phyloP scores from a whole-genome alignment of 192 early-diverging fungal species.

The Pilaira anomala region DNA sequence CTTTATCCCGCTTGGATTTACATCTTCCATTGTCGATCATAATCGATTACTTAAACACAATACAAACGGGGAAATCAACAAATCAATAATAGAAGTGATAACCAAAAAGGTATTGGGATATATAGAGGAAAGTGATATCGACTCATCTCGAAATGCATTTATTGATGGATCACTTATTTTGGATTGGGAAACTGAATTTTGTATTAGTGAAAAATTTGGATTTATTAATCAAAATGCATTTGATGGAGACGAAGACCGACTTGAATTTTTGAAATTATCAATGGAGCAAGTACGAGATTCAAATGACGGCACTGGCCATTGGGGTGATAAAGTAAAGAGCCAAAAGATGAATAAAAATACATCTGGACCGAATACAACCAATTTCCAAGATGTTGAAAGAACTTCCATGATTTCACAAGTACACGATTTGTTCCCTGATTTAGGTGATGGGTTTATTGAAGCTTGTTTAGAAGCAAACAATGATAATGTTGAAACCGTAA shows the following conservation, averaged over 20 bases:
- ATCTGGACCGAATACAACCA: not conserved
- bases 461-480: slow-evolving; percentile 71
- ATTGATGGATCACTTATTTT: slow-evolving; percentile 76
- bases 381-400: slow-evolving; percentile 52
- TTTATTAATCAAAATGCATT: slow-evolving; percentile 39
- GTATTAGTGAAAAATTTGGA: slow-evolving; percentile 55
- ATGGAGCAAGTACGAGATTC: slow-evolving; percentile 68
- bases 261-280: slow-evolving; percentile 62
- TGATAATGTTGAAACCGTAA: slow-evolving; percentile 68
- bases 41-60: slow-evolving; percentile 7
- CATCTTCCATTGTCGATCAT: slow-evolving; percentile 15
- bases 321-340: not conserved
- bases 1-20: slow-evolving; percentile 39
- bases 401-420: slow-evolving; percentile 74
- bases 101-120: slow-evolving; percentile 53
- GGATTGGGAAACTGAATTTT: slow-evolving; percentile 76
- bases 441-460: slow-evolving; percentile 89
- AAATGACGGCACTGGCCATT: slow-evolving; percentile 19
- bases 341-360: not conserved
- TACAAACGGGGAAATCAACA: slow-evolving; percentile 3
- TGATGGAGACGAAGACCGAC: slow-evolving; percentile 48
- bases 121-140: slow-evolving; percentile 61
- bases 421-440: slow-evolving; percentile 83
- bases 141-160: slow-evolving; percentile 57
- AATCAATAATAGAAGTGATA: slow-evolving; percentile 35